Percentiles rank a stretch among this genome's conserved stretches.
Conservation (phyloP, 495 filamentous ascomycete genomes). For the Mycothermus thermophilus region DNA sequence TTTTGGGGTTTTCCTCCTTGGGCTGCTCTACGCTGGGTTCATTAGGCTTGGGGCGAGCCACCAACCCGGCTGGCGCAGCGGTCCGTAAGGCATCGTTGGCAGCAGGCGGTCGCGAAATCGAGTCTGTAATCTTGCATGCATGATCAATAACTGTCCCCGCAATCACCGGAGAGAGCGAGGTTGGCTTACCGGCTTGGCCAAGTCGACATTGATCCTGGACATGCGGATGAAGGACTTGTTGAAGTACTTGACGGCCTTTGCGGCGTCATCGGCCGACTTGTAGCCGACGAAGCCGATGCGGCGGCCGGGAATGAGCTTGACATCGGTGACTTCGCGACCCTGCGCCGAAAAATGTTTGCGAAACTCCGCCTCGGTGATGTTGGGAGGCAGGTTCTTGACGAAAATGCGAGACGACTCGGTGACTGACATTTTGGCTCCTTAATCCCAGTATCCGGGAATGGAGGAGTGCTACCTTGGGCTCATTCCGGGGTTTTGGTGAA, state of each 20-base stretch:
- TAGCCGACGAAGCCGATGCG: conserved; percentile 95
- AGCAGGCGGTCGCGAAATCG: too few species aligned
- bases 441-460: conserved; percentile 10
- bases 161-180: neutral
- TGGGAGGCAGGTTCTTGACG: conserved; percentile 71
- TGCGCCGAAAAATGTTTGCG: conserved; percentile 68
- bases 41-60: conserved; percentile 1
- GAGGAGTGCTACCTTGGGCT: conserved; percentile 13
- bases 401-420: conserved; percentile 80
- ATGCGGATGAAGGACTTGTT: conserved; percentile 89
- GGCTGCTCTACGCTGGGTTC: conserved; percentile 6
- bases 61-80: too few species aligned
- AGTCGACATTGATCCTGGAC: conserved; percentile 87
- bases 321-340: conserved; percentile 68
- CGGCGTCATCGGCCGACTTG: conserved; percentile 65
- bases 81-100: too few species aligned
- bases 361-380: conserved; percentile 61
- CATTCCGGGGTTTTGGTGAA: conserved; percentile 10
- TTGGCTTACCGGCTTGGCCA: conserved; percentile 63
- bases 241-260: conserved; percentile 79
- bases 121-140: conserved; percentile 15
- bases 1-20: conserved; percentile 19
- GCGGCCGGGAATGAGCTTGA: conserved; percentile 73
- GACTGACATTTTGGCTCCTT: conserved; percentile 2
- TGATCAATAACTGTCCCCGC: conserved; percentile 11